phyloP scores from a whole-genome alignment of 352 stramenopile species.

The Phytopythium kandeliae region DNA sequence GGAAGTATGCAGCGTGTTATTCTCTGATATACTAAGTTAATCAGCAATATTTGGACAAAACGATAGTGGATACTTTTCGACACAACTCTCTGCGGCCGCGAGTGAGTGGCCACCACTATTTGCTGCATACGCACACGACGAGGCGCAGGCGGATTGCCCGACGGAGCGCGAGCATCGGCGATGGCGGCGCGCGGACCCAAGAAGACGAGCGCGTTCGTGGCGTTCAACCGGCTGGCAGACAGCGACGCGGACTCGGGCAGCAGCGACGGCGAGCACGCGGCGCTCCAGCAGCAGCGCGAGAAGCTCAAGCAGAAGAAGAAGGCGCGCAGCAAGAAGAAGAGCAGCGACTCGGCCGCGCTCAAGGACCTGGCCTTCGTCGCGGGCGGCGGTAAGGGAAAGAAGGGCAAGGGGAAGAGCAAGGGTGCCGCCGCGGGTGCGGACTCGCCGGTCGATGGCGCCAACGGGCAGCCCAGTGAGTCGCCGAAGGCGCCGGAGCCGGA shows the following conservation, averaged over 20 bases:
- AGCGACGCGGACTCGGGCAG: slow-evolving; percentile 41
- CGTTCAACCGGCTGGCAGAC: slow-evolving; percentile 42
- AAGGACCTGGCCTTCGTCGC: slow-evolving; percentile 63
- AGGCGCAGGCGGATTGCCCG: background rate
- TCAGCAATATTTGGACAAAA: no score
- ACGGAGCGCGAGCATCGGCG: background rate
- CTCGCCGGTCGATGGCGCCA: slow-evolving; percentile 4
- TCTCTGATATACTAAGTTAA: no score
- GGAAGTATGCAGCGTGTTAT: background rate
- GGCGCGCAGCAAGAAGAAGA: slow-evolving; percentile 71
- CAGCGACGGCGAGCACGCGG: slow-evolving; percentile 36
- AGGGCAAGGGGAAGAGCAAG: slow-evolving; percentile 41
- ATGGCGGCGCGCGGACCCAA: slow-evolving; percentile 25
- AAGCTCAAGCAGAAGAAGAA: slow-evolving; percentile 78
- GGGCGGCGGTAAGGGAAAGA: slow-evolving; percentile 57
- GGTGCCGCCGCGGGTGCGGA: slow-evolving; percentile 7
- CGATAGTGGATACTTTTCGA: background rate
- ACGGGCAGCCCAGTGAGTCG: slow-evolving; percentile 9
- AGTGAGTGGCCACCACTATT: background rate
- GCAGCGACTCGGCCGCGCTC: slow-evolving; percentile 54
- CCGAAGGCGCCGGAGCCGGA: slow-evolving; percentile 8
- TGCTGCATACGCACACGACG: no score
- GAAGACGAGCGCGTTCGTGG: slow-evolving; percentile 73
- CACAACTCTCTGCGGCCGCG: background rate
- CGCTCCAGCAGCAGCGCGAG: slow-evolving; percentile 31